phyloP scores from a whole-genome alignment of 306 rosid species.

The Psophocarpus tetragonolobus region DNA sequence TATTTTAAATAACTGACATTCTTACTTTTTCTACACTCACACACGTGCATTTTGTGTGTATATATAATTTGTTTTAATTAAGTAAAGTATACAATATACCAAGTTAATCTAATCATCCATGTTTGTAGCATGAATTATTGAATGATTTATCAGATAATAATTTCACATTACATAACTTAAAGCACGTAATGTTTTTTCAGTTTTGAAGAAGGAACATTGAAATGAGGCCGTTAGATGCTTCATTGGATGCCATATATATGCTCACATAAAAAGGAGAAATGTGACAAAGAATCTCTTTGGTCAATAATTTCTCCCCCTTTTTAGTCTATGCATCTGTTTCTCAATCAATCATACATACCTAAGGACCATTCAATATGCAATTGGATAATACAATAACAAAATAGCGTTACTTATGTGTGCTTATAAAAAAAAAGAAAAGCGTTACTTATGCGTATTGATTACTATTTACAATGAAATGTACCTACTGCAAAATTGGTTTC shows the following conservation, averaged over 20 bases:
- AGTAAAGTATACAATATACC: not conserved
- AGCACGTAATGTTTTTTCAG: not conserved
- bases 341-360: not conserved
- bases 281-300: conserved; percentile 43
- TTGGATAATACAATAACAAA: too few species aligned
- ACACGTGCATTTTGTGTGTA: conserved; percentile 23
- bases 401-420: not conserved
- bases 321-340: not conserved
- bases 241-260: conserved; percentile 42
- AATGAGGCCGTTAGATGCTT: conserved; percentile 10
- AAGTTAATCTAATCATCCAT: conserved; percentile 5
- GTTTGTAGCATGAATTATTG: not conserved
- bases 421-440: too few species aligned
- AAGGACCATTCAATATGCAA: conserved; percentile 5
- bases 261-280: conserved; percentile 29
- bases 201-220: not conserved
- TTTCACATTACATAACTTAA: not conserved
- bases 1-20: conserved; percentile 2
- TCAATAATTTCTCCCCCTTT: conserved; percentile 36
- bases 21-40: conserved; percentile 15
- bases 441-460: not conserved
- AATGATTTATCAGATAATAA: conserved; percentile 2
- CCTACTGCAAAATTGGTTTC: not conserved
- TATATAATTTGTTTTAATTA: not conserved
- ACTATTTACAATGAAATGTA: not conserved